Evolutionary conservation across 768 basidiomycete species (phyloP), one percentile per base, ranked within the genome.

Genomic region (Trametes cinnabarina): DNA sequence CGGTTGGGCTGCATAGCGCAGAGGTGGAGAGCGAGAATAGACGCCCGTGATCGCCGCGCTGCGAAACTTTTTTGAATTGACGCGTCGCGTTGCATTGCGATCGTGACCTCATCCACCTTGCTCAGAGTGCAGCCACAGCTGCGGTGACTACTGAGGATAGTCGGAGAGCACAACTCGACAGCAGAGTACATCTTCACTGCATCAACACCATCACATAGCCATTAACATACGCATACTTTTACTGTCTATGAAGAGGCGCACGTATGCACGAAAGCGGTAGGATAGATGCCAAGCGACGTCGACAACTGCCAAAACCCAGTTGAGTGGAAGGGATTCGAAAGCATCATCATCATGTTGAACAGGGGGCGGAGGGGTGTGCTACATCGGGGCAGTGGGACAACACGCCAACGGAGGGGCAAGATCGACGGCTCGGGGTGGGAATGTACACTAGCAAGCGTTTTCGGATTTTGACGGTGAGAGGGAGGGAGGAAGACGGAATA

Each of bases 201-300:
- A 60, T 51, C 58, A 56, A 50, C 53, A 55, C 53, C 47, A 55
- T 51, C 46, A 47, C 60, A 65, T 63, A 66, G 60, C 65, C 59
- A 68, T 70, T 68, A 62, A 62, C 63, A 66, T 65, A 67, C 58
- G 65, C 67, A 67, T 70, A 70, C 69, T 70, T 68, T 68, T 70
- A 68, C 64, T 67, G 69, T 70, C 69, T 65, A 58, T 65, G 63
- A n/a, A n/a, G n/a, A 55, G 53, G 57, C 54, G 63, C 68, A 62
- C 58, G 61, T 63, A 66, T 65, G 67, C 67, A 68, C 64, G 57
- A 63, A 65, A 65, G 63, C 59, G 55, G 42, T 65, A 63, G 58
- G 51, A 59, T 63, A 63, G 51, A 61, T 32, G 57, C 53, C 58
- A 52, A 53, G 51, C 56, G 47, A 56, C 50, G 62, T 63, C 61